Base-by-base conservation (phyloP, 2,329 filamentous ascomycete genomes). In the Zymoseptoria brevis region DNA sequence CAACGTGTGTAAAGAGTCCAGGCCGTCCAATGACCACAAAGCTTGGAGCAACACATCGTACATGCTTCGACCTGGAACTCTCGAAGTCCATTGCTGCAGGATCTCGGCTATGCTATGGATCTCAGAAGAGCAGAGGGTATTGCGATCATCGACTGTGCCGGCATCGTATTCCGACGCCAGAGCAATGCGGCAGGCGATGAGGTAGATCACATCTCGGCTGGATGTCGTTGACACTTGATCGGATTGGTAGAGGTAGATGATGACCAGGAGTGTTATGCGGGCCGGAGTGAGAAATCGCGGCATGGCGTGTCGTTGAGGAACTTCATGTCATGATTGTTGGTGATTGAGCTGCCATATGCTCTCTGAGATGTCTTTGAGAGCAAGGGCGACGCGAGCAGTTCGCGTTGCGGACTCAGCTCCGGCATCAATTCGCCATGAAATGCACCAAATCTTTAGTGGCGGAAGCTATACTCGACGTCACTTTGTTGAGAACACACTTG, bases 231-330 rank as follows among this genome's bases (percentile, higher is more conserved):
- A 65, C 5, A 62, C 59, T 19, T 64, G 58, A 49, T 60, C 66
- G 9, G 64, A 55, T 29, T 68, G 64, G 74, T 99, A 97, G 57
- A 96, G 80, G 67, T 90, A 84, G 56, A 94, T 82, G 56, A 99
- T 82, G 57, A 85, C 84, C 57, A 97, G 81, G 22, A 96, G 81
- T 69, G 88, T 87, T 66, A 97, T 83, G 72, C 94, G 96, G 66
- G 90, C 87, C 11, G 93, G 89, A n/a, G 89, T 96, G 52, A 97
- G 81, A 73, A 88, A 96, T 59, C 88, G 87, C 68, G 87, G 83
- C 87, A 93, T 95, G 22, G 55, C 22, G 48, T 45, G 21, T 30
- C 19, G 26, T 45, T 45, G 35, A 45, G 13, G 35, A 16, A 8
- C 50, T 49, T 49, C 19, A 21, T 55, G 48, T 54, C 52, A 56